Base-by-base conservation (phyloP, 1,284 basidiomycete genomes). In the Fomitopsis schrenkii region DNA sequence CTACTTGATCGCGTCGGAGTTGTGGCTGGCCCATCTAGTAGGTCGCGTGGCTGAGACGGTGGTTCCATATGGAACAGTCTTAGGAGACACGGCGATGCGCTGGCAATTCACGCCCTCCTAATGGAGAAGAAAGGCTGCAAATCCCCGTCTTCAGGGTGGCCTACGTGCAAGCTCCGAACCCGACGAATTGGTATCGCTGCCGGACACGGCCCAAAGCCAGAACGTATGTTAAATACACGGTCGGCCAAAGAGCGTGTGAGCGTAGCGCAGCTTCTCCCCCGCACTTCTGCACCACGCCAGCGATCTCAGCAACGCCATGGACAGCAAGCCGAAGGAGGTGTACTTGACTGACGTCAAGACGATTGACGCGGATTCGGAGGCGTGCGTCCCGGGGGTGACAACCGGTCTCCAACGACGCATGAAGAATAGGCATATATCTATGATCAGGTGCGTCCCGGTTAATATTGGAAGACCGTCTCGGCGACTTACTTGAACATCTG, bases 341-440 rank as follows among this genome's bases (percentile, higher is more conserved):
- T 57, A 40, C 36, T 45, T 17, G 15, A 19, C 44, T 15, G 33
- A 53, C 15, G 56, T 55, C 48, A 57, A 56, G 58, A 22, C 22
- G 30, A 52, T 55, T 0, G 61, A 62, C 44, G 14, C 26, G 44
- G 58, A 60, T 41, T 58, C 57, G 40, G 63, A 63, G 42, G 61
- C 59, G 12, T 56, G 60, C 19, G 54, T 30, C 17, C 40, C 55
- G 17, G 36, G 19, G 2, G 12, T 40, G 28, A 42, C 41, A 52
- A 33, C 57, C 19, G 57, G 61, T 9, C 66, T 72, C 15, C 67
- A 68, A 40, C 62, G 70, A 50, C 64, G 65, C 52, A 70, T 72
- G 70, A 72, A 72, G 60, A 67, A 71, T 56, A 65, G 70, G 50
- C 70, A 72, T 38, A 71, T 72, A 46, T 63, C 69, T 14, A 72